Percentiles rank a stretch among this genome's conserved stretches.
These are phyloP conservation scores for Aspergillus kassunensis DNA, from an alignment of 495 filamentous ascomycete species.

Conservation along the genomic window DNA sequence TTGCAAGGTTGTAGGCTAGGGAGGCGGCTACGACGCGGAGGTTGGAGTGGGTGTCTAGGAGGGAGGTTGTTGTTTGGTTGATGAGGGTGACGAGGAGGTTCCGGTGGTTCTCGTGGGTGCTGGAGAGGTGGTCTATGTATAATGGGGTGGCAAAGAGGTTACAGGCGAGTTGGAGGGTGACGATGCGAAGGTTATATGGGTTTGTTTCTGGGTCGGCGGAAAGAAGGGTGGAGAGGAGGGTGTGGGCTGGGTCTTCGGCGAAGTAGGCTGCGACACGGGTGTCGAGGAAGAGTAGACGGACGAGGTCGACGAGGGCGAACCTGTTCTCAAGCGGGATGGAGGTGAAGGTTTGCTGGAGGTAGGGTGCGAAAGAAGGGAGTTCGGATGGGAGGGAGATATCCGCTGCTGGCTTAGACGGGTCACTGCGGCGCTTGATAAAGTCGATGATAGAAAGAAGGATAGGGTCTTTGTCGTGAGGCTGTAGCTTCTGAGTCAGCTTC, in stretches of 20 bases:
- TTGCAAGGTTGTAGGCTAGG: constrained; percentile 77
- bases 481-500: constrained; percentile 77
- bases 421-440: constrained; percentile 53
- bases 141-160: constrained; percentile 59
- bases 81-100: constrained; percentile 6
- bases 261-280: constrained; percentile 82
- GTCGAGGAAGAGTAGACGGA: constrained; percentile 73
- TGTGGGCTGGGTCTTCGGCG: constrained; percentile 65
- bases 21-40: constrained; percentile 74
- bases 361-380: constrained; percentile 42
- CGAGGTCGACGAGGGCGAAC: constrained; percentile 80
- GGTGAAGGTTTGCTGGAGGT: constrained; percentile 27
- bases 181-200: constrained; percentile 77
- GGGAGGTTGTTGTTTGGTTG: constrained; percentile 47
- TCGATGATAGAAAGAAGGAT: constrained; percentile 54
- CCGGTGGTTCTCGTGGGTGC: neutral
- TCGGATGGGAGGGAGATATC: constrained; percentile 45
- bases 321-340: constrained; percentile 40
- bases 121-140: constrained; percentile 40
- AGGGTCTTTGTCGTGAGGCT: constrained; percentile 45
- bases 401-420: constrained; percentile 28
- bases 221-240: constrained; percentile 62
- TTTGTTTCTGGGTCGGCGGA: constrained; percentile 44
- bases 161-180: constrained; percentile 63
- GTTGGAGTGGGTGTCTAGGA: constrained; percentile 50